These are phyloP conservation scores for Holtermannia corniformis DNA, from an alignment of 768 basidiomycete genomes.

Conservation along the genomic window DNA sequence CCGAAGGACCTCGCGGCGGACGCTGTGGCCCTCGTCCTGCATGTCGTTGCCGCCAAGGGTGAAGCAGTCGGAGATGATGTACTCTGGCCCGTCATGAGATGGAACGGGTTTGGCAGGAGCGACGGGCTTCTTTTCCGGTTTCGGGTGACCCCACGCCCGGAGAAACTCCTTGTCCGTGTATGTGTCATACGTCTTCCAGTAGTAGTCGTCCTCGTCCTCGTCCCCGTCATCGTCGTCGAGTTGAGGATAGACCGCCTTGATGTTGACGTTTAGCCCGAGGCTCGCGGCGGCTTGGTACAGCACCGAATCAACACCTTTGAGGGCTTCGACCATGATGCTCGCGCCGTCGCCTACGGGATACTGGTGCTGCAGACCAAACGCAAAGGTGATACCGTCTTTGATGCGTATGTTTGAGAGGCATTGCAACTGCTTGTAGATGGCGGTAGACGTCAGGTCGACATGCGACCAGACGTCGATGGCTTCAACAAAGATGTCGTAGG, in stretches of 20 bases:
- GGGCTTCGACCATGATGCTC: background rate
- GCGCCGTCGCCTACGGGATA: background rate
- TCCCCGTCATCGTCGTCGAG: background rate
- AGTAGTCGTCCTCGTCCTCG: too few relatives aligned
- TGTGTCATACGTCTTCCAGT: too few relatives aligned
- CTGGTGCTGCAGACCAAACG: background rate
- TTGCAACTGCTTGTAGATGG: background rate
- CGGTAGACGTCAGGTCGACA: background rate
- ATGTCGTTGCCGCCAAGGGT: too few relatives aligned
- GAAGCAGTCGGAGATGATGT: too few relatives aligned
- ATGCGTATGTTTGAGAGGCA: too few relatives aligned
- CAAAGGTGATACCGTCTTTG: background rate
- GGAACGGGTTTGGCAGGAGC: too few relatives aligned
- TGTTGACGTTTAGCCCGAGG: background rate
- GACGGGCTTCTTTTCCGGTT: too few relatives aligned
- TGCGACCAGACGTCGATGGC: constrained; percentile 28
- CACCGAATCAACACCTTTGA: background rate
- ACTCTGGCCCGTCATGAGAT: too few relatives aligned
- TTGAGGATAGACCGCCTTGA: background rate
- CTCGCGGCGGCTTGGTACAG: background rate
- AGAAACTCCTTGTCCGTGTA: too few relatives aligned
- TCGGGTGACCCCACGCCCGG: too few relatives aligned
- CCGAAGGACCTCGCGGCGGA: too few relatives aligned
- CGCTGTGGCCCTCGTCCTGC: too few relatives aligned
- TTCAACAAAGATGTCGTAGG: constrained; percentile 38